Evolutionary conservation across 345 rosid genomes (phyloP).

Genomic region (Aurinia saxatilis): DNA sequence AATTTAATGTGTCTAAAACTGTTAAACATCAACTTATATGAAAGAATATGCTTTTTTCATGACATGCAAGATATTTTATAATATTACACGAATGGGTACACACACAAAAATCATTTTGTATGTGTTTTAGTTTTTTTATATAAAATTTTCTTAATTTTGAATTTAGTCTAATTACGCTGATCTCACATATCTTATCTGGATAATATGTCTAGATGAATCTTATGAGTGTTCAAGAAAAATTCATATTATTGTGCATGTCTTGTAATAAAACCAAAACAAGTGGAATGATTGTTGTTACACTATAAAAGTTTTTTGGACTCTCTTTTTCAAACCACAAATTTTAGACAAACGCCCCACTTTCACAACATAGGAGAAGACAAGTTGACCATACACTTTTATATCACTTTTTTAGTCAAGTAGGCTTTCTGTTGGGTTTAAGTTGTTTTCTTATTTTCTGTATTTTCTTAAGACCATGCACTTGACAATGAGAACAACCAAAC

Average conservation of each 20-base stretch:
- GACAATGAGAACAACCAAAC: not conserved
- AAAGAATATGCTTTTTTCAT: too few relatives aligned
- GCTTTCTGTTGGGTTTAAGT: not conserved
- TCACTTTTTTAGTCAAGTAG: not conserved
- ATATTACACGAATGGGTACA: too few relatives aligned
- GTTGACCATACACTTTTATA: not conserved
- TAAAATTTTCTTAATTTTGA: too few relatives aligned
- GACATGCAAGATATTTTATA: too few relatives aligned
- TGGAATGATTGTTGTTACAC: not conserved
- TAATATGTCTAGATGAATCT: not conserved
- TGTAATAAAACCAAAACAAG: not conserved
- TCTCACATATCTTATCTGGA: conserved; percentile 18
- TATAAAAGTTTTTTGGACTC: not conserved
- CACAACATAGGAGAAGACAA: not conserved
- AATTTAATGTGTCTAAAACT: too few relatives aligned
- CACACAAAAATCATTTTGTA: too few relatives aligned
- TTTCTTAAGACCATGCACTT: not conserved
- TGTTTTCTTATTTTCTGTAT: not conserved
- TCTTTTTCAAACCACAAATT: not conserved
- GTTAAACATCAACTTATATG: too few relatives aligned
- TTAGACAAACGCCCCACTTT: not conserved
- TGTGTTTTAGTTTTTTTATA: too few relatives aligned
- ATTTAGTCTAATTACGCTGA: not conserved
- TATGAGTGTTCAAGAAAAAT: conserved; percentile 1
- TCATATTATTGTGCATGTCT: not conserved